A percentile compares a stretch with the other conserved stretches of the same genome.
These are phyloP conservation scores for Skeletonema costatum DNA, from an alignment of 108 stramenopile species.

Conservation along the genomic window DNA sequence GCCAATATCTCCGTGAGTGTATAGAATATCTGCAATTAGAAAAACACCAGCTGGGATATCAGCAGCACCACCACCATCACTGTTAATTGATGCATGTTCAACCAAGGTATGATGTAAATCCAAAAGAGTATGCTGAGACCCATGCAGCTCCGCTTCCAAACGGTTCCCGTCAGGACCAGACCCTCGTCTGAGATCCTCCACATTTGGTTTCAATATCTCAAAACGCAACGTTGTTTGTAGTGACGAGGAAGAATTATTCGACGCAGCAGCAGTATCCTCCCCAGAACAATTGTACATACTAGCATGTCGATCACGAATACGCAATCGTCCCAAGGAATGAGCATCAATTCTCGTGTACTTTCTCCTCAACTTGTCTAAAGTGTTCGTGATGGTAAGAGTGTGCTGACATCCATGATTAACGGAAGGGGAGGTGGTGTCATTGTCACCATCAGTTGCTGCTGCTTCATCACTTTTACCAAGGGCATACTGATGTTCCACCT, in stretches of 20 bases:
- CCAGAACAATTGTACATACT: constrained; percentile 15
- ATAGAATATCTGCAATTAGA: constrained; percentile 78
- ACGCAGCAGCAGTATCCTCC: neutral
- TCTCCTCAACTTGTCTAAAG: constrained; percentile 28
- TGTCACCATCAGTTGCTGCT: neutral
- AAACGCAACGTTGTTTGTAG: constrained; percentile 54
- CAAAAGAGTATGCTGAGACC: constrained; percentile 63
- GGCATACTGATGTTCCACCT: constrained; percentile 48
- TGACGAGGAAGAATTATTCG: neutral
- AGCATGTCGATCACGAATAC: constrained; percentile 71
- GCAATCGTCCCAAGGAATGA: constrained; percentile 57
- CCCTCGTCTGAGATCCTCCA: constrained; percentile 45
- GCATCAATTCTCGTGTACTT: constrained; percentile 54
- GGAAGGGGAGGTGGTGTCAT: neutral
- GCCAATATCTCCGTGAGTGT: constrained; percentile 55
- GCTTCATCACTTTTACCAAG: neutral
- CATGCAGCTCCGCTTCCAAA: constrained; percentile 72
- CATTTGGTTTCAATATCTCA: constrained; percentile 63
- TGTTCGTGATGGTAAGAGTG: constrained; percentile 47
- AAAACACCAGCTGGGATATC: constrained; percentile 56
- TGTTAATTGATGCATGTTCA: constrained; percentile 41
- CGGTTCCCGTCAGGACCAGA: constrained; percentile 56
- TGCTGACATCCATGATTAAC: constrained; percentile 33
- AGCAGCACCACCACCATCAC: neutral
- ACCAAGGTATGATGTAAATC: constrained; percentile 75